phyloP scores from a whole-genome alignment of 495 filamentous ascomycete species.

The Pseudomonodictys pantanalensis region DNA sequence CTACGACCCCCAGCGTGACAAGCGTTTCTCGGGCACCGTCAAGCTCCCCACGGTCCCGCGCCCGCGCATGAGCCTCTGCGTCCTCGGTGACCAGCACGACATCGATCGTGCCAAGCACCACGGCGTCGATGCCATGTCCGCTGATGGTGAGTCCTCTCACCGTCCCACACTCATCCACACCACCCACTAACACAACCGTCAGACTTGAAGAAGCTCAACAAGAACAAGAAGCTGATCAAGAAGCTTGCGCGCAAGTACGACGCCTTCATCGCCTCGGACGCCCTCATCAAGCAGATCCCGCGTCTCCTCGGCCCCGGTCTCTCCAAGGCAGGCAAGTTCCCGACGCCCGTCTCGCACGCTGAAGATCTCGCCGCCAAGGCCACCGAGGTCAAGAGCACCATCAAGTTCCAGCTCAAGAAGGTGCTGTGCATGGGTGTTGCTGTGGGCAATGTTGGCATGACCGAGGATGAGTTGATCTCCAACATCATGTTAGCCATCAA shows the following conservation, averaged over 20 bases:
- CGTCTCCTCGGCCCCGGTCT: conserved; percentile 79
- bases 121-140: conserved; percentile 93
- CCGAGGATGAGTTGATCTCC: conserved; percentile 87
- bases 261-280: conserved; percentile 93
- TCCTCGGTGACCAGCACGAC: conserved; percentile 99
- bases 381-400: conserved; percentile 98
- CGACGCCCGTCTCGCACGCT: conserved; percentile 90
- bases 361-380: conserved; percentile 92
- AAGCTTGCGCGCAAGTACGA: conserved; percentile 99
- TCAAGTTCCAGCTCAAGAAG: conserved; percentile 99
- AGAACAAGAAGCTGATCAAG: conserved; percentile 99
- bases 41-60: conserved; percentile 86
- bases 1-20: conserved; percentile 99
- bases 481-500: conserved; percentile 99
- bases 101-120: conserved; percentile 99
- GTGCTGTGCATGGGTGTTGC: conserved; percentile 99
- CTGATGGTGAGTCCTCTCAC: too few species aligned
- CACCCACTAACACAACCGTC: too few species aligned
- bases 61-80: conserved; percentile 88
- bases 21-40: conserved; percentile 99
- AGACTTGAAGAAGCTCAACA: conserved; percentile 99
- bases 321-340: conserved; percentile 90
- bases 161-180: too few species aligned
- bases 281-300: conserved; percentile 98
- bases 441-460: conserved; percentile 97